A percentile compares a stretch with the other conserved stretches of the same genome.
phyloP scores from a whole-genome alignment of 164 flowering plant genomes.

The Magnolia kwangsiensis region DNA sequence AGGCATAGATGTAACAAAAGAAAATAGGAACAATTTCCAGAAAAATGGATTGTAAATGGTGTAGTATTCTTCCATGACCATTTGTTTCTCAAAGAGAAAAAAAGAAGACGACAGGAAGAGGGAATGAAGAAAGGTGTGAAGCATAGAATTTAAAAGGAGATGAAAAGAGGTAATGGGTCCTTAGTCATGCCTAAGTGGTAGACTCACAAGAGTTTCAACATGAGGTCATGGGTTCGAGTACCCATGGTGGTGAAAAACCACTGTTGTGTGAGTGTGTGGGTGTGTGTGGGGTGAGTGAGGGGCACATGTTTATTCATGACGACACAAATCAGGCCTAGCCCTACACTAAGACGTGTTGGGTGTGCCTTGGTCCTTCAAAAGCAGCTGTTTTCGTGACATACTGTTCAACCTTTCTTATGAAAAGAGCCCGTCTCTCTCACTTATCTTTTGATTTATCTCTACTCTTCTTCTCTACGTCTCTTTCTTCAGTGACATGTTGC shows the following conservation, averaged over 20 bases:
- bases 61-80: not conserved
- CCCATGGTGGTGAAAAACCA: no score
- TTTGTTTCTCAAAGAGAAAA: not conserved
- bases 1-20: no score
- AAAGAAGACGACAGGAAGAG: not conserved
- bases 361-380: conserved; percentile 12
- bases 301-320: conserved; percentile 16
- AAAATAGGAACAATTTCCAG: no score
- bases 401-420: not conserved
- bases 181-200: no score
- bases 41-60: no score
- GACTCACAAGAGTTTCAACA: no score
- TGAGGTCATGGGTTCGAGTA: no score
- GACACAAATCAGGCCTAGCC: not conserved
- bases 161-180: not conserved
- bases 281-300: no score
- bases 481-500: conserved; percentile 10
- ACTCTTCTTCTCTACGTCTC: not conserved
- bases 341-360: conserved; percentile 15
- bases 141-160: not conserved
- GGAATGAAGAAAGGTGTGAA: not conserved
- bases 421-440: not conserved
- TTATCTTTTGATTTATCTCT: not conserved
- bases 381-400: conserved; percentile 9
- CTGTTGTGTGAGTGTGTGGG: no score